Conservation (phyloP, 2,329 filamentous ascomycete species). For the Aspergillus piperis region DNA sequence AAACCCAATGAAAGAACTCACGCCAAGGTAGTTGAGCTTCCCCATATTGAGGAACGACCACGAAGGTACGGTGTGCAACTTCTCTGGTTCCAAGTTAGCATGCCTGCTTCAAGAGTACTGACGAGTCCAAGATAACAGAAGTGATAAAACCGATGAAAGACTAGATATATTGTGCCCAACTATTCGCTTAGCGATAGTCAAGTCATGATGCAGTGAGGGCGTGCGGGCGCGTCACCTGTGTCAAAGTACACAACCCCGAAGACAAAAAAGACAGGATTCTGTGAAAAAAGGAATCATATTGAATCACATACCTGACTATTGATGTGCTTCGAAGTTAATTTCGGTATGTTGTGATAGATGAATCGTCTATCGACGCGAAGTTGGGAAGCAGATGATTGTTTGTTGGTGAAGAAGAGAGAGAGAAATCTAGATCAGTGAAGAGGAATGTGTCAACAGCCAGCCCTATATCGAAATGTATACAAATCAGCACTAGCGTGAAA, state of each 20-base stretch:
- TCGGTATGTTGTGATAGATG: too few species aligned
- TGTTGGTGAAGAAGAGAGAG: background rate
- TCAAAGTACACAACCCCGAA: too few species aligned
- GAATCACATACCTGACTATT: too few species aligned
- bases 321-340: too few species aligned
- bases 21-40: conserved; percentile 44
- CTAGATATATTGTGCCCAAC: background rate
- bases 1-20: conserved; percentile 23
- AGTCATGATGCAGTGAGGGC: too few species aligned
- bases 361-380: background rate
- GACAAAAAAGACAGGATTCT: too few species aligned
- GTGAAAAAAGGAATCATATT: too few species aligned
- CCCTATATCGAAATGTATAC: background rate
- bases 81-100: background rate
- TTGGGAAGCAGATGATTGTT: background rate
- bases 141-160: background rate
- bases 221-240: too few species aligned
- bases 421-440: background rate
- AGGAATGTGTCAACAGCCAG: background rate
- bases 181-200: background rate
- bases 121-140: background rate
- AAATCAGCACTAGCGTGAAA: background rate
- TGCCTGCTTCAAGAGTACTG: background rate
- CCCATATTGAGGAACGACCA: conserved; percentile 32
- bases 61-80: background rate